Evolutionary conservation across 2,329 filamentous ascomycete species (phyloP), one percentile per base, ranked within the genome.

Genomic region (Boeremia exigua): DNA sequence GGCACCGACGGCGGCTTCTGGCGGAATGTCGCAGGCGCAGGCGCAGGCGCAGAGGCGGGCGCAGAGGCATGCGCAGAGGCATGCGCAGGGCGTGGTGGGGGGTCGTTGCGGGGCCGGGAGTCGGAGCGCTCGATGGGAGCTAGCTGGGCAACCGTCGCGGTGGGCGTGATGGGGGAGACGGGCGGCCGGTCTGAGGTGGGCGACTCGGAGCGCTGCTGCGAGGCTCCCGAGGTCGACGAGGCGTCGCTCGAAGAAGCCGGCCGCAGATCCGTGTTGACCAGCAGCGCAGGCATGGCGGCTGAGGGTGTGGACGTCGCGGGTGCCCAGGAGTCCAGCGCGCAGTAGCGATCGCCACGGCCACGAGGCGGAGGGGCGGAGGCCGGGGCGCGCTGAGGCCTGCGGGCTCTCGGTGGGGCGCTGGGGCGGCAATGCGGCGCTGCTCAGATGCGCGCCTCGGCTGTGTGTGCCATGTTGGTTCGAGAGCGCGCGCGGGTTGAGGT

Each of bases 1-100:
- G 80, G 77, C 38, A 77, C 69, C 15, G 78, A 73, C 23, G 77
- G 67, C 25, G 80, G 80, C 54, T 75, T 76, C 12, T 73, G 69
- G 29, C 76, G 78, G 65, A 78, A 80, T 39, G 69, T 67, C 12
- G 70, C 49, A 4, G 52, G 52, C 23, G 40, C 34, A 25, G 48
- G 48, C n/a, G 37, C 29, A 28, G 30, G 19, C 15, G 30, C 43
- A 42, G 47, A 28, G 6, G 28, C 58, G 43, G 34, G n/a, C 34
- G 40, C 40, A 30, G 47, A n/a, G n/a, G n/a, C n/a, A n/a, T n/a
- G 38, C 30, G 50, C 40, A 46, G 38, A 17, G 8, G 46, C 48
- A 48, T 43, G 44, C 7, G 29, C 59, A 46, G 42, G 17, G 27
- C 61, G 64, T 37, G 70, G 71, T 49, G 71, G 68, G 47, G 69